A percentile compares a stretch with the other conserved stretches of the same genome.
Evolutionary conservation across 148 eudicot genomes (phyloP).

Genomic region (Arbutus unedo): DNA sequence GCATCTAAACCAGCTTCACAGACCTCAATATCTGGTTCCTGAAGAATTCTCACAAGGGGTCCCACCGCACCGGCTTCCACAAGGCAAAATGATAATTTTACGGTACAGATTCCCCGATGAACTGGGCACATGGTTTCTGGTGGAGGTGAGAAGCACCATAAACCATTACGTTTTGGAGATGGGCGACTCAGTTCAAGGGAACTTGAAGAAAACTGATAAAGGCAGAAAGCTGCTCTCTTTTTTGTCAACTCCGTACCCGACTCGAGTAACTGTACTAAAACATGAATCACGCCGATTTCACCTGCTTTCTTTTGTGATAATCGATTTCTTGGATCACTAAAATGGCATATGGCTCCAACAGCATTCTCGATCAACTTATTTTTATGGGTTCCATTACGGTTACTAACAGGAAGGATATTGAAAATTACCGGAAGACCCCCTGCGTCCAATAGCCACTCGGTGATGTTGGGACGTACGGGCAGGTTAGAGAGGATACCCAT

Average conservation of each 20-base stretch:
- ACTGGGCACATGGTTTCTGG: constrained; percentile 28
- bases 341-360: constrained; percentile 32
- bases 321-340: constrained; percentile 25
- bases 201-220: constrained; percentile 30
- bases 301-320: constrained; percentile 34
- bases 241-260: constrained; percentile 31
- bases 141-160: constrained; percentile 39
- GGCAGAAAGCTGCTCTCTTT: constrained; percentile 30
- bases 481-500: constrained; percentile 35
- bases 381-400: constrained; percentile 17
- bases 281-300: constrained; percentile 33
- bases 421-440: constrained; percentile 26
- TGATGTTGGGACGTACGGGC: constrained; percentile 23
- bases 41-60: constrained; percentile 31
- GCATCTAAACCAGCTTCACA: constrained; percentile 48
- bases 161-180: constrained; percentile 19
- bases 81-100: constrained; percentile 38
- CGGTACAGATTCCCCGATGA: constrained; percentile 32
- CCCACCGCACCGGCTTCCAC: constrained; percentile 34
- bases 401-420: constrained; percentile 14
- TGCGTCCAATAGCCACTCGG: constrained; percentile 29
- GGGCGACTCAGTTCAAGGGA: constrained; percentile 25
- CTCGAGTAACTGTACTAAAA: constrained; percentile 33
- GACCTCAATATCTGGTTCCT: constrained; percentile 21
- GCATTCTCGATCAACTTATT: constrained; percentile 30